Base-by-base conservation (phyloP, 176 grass and related monocot species). In the Oryza meyeriana region DNA sequence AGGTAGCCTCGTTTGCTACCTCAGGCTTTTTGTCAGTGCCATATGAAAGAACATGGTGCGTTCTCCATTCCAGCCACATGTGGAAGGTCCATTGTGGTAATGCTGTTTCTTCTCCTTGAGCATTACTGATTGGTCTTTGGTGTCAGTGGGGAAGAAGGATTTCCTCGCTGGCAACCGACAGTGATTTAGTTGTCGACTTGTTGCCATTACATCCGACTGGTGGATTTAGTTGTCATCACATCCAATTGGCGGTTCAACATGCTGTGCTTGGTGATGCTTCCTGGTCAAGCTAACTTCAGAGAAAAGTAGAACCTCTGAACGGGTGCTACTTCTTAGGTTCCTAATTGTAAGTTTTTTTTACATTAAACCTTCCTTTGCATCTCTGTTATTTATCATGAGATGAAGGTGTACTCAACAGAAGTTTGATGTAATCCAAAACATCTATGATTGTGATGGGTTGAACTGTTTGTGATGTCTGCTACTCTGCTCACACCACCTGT, bases 311-410 rank as follows among this genome's bases (percentile, higher is more conserved):
- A 44, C 44, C 18, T 85, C 66, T 77, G 55, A 55, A 82, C 18
- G 66, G 83, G 34, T 81, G 40, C 72, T 61, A 17, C 25, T 44
- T 67, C 30, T 38, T 55, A 81, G 72, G 47, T 14, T 78, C 71
- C 66, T 14, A 8, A 38, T 34, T 55, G 61, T 13, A 14, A 82
- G 40, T 40, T 64, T 45, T 38, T 61, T 76, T 63, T 59, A 24
- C 12, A 29, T 24, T n/a, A 45, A 33, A 72, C 66, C 59, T 82
- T 71, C 79, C 83, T 82, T 73, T 0, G 28, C 78, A 79, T 86
- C 77, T 90, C 83, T 36, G 24, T 61, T 34, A 62, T 83, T 86
- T 74, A 63, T 71, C 74, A 61, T 79, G 84, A 90, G 88, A 86
- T 68, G 88, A 67, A 67, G 78, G 83, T 69, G 58, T 75, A 59